Evolutionary conservation across 345 rosid species (phyloP), one percentile per base, ranked within the genome.

Genomic region (Pistacia vera): DNA sequence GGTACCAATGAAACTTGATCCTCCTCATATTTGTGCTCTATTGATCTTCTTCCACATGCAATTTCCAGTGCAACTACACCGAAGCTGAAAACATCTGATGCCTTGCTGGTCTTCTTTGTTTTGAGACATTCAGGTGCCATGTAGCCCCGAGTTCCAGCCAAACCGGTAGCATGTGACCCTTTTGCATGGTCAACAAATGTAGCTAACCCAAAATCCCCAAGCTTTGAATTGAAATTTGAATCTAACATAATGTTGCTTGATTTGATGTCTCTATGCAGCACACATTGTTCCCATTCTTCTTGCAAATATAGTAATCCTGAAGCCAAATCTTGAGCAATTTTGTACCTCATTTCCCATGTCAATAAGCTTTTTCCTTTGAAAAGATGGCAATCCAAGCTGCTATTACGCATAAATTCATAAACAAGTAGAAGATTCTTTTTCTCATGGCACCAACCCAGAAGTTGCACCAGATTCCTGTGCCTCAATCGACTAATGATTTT

Each of bases 31-130:
- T 1, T 49, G 5, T 60, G 76, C 4, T 69, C n/a, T 22, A 72
- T 28, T 0, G 81, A 61, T 73, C 14, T 78, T 58, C 79, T 64
- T 11, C 84, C 80, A 11, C 67, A 65, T 4, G 81, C 86, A 1
- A 84, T 74, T 25, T 88, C 85, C 41, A 83, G 49, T 1, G 78
- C 75, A 11, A 84, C 85, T 2, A 86, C 38, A 1, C 88, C 83
- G 22, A 88, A 86, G 66, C 87, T 81, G 38, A 68, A 83, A 2
- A 86, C 65, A 36, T 82, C 84, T 0, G 85, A 76, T 75, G 85
- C 84, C 11, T 25, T 25, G 25, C 25, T 25, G 25, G 25, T 25
- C 25, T 25, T 25, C 60, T 74, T 76, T 16, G 66, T 51, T 4
- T 20, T 14, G 5, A 30, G 52, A 13, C 51, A 76, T 44, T 72